phyloP scores from a whole-genome alignment of 345 rosid genomes.

The Salix koriyanagi region DNA sequence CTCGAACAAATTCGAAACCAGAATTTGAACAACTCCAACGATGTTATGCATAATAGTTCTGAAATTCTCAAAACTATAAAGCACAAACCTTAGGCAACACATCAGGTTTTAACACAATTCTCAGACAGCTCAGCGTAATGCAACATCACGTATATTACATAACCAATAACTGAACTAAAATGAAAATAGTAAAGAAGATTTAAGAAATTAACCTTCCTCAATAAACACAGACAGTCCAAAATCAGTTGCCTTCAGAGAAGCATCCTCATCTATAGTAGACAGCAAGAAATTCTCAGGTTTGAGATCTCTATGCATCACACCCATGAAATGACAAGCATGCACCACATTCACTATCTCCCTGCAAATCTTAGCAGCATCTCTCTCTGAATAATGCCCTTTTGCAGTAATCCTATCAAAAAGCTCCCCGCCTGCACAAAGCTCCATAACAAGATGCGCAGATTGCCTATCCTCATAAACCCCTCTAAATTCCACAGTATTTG shows the following conservation, averaged over 20 bases:
- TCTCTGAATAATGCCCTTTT: conserved; percentile 69
- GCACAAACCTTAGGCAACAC: not conserved
- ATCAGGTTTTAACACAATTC: not conserved
- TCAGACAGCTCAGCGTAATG: not conserved
- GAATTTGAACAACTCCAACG: not conserved
- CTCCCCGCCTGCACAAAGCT: conserved; percentile 88
- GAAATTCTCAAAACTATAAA: not conserved
- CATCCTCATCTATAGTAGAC: conserved; percentile 52
- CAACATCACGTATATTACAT: not conserved
- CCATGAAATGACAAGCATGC: conserved; percentile 82
- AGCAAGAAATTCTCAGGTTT: conserved; percentile 93
- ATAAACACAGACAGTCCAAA: conserved; percentile 82
- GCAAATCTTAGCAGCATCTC: conserved; percentile 64
- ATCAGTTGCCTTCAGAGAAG: conserved; percentile 77
- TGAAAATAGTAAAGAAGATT: not conserved
- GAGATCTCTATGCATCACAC: conserved; percentile 80
- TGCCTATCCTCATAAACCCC: conserved; percentile 77
- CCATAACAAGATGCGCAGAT: conserved; percentile 84
- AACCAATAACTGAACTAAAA: not conserved
- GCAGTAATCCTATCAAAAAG: conserved; percentile 77
- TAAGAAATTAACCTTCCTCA: conserved; percentile 56
- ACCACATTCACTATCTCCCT: conserved; percentile 68
- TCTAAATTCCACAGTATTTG: conserved; percentile 68
- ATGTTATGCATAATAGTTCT: not conserved
- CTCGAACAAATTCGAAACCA: not conserved